These are phyloP conservation scores for Cadophora gregata DNA, from an alignment of 2,329 filamentous ascomycete species.

Conservation along the genomic window DNA sequence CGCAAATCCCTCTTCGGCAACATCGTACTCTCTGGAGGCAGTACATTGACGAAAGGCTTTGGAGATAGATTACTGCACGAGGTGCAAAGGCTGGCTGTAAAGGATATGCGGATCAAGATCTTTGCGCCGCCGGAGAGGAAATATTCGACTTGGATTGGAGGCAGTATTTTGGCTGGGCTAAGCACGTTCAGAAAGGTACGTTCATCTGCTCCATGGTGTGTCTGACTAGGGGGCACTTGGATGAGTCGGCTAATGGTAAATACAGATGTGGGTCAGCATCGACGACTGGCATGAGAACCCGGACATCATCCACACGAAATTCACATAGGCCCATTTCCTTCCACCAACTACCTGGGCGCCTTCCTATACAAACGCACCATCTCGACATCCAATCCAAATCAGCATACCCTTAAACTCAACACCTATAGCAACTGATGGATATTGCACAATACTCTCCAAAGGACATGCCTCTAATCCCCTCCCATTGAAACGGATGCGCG, in stretches of 20 bases:
- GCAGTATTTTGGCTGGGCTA: conserved; percentile 93
- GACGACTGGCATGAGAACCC: conserved; percentile 99
- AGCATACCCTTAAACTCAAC: background rate
- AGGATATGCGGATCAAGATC: conserved; percentile 99
- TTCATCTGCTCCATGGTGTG: conserved; percentile 23
- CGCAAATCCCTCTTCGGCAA: conserved; percentile 94
- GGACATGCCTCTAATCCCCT: too few relatives aligned
- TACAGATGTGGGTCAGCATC: conserved; percentile 98
- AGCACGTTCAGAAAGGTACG: conserved; percentile 97
- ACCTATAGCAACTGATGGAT: background rate
- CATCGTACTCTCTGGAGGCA: conserved; percentile 95
- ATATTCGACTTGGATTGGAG: conserved; percentile 99
- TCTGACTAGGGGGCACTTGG: background rate
- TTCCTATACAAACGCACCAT: too few relatives aligned
- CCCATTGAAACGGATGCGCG: too few relatives aligned
- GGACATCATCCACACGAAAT: conserved; percentile 98
- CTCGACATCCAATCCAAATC: background rate
- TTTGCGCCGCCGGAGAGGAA: conserved; percentile 97
- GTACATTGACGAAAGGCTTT: conserved; percentile 95
- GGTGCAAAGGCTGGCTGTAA: conserved; percentile 90
- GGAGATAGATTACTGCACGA: conserved; percentile 91
- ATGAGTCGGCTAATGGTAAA: conserved; percentile 18
- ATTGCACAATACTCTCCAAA: too few relatives aligned
- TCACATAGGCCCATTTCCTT: conserved; percentile 63
- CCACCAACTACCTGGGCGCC: background rate